Evolutionary conservation across 148 eudicot genomes (phyloP).

Genomic region (Rhododendron henanense): DNA sequence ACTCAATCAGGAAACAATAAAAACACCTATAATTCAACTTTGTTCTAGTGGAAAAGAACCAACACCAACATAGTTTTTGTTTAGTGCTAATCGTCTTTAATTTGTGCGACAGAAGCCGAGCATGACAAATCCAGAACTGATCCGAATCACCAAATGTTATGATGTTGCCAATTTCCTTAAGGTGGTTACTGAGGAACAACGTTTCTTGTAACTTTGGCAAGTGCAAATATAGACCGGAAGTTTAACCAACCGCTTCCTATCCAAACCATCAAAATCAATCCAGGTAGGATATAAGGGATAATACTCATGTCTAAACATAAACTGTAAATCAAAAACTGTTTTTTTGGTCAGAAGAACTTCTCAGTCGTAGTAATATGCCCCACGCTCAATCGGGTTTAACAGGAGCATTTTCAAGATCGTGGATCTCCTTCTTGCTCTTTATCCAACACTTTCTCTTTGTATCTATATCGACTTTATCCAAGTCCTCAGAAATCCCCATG

Average conservation of each 20-base stretch:
- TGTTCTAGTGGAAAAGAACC: background rate
- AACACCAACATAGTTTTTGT: background rate
- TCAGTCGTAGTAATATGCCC: background rate
- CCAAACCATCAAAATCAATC: background rate
- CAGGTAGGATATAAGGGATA: background rate
- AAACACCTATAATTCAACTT: background rate
- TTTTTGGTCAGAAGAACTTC: background rate
- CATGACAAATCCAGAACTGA: background rate
- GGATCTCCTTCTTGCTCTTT: constrained; percentile 56
- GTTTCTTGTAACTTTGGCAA: background rate
- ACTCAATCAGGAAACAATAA: no score
- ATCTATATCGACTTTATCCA: constrained; percentile 41
- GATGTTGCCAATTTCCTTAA: background rate
- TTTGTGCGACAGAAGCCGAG: background rate
- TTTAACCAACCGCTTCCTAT: background rate
- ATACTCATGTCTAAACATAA: background rate
- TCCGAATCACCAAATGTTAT: background rate
- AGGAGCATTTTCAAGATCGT: constrained; percentile 49
- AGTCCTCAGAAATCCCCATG: constrained; percentile 54
- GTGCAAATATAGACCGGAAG: background rate
- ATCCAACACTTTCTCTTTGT: constrained; percentile 42
- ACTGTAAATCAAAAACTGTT: background rate
- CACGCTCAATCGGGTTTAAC: constrained; percentile 27
- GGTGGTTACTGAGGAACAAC: background rate
- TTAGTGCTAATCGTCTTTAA: background rate